These are phyloP conservation scores for Trametes pubescens DNA, from an alignment of 1,284 basidiomycete genomes.

Conservation along the genomic window DNA sequence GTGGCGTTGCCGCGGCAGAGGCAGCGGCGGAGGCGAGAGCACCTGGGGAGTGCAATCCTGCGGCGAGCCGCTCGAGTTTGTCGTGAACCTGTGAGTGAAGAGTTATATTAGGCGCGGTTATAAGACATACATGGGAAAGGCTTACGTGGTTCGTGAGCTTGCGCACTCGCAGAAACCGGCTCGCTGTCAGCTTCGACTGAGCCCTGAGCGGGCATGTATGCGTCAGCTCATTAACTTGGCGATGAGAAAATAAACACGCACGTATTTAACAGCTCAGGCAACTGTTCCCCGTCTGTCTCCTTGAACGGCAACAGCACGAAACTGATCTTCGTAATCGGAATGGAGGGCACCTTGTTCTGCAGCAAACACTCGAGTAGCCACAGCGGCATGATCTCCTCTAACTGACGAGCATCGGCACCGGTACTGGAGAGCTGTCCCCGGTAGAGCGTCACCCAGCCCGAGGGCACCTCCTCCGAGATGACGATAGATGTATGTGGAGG, in stretches of 20 bases:
- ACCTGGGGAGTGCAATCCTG: constrained; percentile 27
- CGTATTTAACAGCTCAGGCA: constrained; percentile 83
- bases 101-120: not conserved
- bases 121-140: constrained; percentile 18
- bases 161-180: constrained; percentile 82
- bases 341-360: constrained; percentile 63
- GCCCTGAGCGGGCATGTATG: constrained; percentile 48
- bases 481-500: constrained; percentile 74
- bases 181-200: constrained; percentile 90
- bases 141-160: constrained; percentile 87
- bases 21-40: constrained; percentile 42
- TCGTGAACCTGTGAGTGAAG: constrained; percentile 74
- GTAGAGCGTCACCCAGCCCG: constrained; percentile 84
- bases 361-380: constrained; percentile 94
- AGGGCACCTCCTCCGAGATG: constrained; percentile 85
- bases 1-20: constrained; percentile 48
- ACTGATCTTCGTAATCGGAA: constrained; percentile 76
- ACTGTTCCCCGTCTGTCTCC: constrained; percentile 59
- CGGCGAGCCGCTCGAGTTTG: constrained; percentile 74
- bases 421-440: constrained; percentile 74
- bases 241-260: constrained; percentile 47
- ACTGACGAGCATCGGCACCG: constrained; percentile 65
- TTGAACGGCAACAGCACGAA: constrained; percentile 89
- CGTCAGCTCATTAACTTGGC: constrained; percentile 20
- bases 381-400: constrained; percentile 84